Conservation (phyloP, 2,329 filamentous ascomycete genomes). For the Ophiocordyceps camponoti-saundersi region DNA sequence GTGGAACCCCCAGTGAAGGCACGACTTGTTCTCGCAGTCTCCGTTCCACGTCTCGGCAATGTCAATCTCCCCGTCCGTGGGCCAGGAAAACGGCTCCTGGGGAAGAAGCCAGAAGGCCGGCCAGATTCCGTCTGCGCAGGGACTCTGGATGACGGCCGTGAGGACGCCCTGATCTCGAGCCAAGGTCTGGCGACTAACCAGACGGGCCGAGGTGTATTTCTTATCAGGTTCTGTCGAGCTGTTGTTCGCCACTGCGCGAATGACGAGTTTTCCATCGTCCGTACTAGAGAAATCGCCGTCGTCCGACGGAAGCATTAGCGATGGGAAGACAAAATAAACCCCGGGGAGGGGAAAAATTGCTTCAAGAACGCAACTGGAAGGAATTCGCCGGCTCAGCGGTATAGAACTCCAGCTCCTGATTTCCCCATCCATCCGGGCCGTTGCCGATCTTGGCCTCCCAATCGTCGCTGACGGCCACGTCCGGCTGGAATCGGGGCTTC, state of each 20-base stretch:
- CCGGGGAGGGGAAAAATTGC: no score
- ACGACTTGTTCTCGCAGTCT: conserved; percentile 34
- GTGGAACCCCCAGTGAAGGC: conserved; percentile 42
- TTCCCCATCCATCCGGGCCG: conserved; percentile 44
- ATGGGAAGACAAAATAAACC: no score
- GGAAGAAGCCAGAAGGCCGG: conserved; percentile 46
- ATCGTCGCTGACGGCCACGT: conserved; percentile 26
- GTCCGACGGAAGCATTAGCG: no score
- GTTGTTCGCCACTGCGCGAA: conserved; percentile 29
- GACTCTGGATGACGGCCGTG: conserved; percentile 30
- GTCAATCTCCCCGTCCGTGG: conserved; percentile 41
- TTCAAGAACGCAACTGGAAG: conserved; percentile 23
- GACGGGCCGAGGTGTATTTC: conserved; percentile 35
- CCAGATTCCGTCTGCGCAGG: conserved; percentile 40
- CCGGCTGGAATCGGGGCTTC: conserved; percentile 30
- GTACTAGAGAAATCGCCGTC: conserved; percentile 13
- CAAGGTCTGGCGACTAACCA: conserved; percentile 35
- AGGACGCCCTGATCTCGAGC: conserved; percentile 32
- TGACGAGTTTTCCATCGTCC: conserved; percentile 29
- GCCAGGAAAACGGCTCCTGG: conserved; percentile 39
- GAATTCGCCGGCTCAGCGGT: conserved; percentile 29
- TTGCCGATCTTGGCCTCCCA: conserved; percentile 37
- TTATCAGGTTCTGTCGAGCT: conserved; percentile 16
- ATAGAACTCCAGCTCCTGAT: conserved; percentile 43
- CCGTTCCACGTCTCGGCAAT: conserved; percentile 47